Evolutionary conservation across 352 stramenopile genomes (phyloP).

Genomic region (Phytophthora rubi): DNA sequence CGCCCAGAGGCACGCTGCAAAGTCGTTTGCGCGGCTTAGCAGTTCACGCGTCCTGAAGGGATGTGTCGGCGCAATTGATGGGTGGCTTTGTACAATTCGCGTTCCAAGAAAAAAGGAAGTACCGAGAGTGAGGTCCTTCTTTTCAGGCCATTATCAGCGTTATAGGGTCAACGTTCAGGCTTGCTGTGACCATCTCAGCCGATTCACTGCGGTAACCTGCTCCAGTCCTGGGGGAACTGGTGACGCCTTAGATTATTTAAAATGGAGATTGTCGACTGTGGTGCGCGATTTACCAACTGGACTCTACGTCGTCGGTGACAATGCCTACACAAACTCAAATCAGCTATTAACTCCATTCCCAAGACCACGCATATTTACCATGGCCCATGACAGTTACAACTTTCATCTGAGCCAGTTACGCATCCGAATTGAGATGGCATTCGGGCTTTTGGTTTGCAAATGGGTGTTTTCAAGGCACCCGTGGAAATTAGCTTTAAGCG

Average conservation of each 20-base stretch:
- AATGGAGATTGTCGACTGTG: constrained; percentile 7
- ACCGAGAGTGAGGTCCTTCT: constrained; percentile 6
- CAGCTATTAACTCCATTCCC: not conserved
- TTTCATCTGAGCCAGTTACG: constrained; percentile 6
- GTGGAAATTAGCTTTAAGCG: constrained; percentile 7
- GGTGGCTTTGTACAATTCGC: not conserved
- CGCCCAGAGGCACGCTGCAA: constrained; percentile 9
- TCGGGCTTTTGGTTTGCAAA: constrained; percentile 5
- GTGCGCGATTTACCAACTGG: not conserved
- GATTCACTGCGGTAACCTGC: not conserved
- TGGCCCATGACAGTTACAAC: not conserved
- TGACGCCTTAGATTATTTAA: constrained; percentile 6
- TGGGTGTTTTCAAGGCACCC: not conserved
- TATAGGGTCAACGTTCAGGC: constrained; percentile 13
- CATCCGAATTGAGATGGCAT: constrained; percentile 9
- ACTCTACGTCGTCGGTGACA: not conserved
- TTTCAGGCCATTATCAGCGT: constrained; percentile 9
- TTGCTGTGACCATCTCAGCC: not conserved
- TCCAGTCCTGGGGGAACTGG: constrained; percentile 1
- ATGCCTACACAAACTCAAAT: not conserved
- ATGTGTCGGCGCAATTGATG: not conserved
- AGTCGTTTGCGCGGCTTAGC: constrained; percentile 2
- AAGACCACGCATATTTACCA: not conserved
- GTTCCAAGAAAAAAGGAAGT: constrained; percentile 5
- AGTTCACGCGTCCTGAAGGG: constrained; percentile 2